Evolutionary conservation across 2,329 filamentous ascomycete genomes (phyloP).

Genomic region (Diplodia seriata): DNA sequence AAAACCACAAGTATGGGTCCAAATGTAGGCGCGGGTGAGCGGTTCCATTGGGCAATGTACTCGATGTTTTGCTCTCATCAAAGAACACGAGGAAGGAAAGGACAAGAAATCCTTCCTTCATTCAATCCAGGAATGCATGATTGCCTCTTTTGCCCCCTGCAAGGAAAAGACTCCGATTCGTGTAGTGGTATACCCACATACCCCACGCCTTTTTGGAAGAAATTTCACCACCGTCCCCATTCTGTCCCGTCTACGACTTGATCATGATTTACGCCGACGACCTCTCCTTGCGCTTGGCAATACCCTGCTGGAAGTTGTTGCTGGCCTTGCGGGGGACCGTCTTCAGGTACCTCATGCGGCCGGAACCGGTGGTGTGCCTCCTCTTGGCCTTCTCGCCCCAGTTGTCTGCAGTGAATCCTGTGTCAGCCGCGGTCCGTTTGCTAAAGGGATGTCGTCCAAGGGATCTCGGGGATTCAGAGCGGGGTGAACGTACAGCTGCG

Average conservation of each 20-base stretch:
- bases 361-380: conserved; percentile 98
- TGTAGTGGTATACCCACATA: conserved; percentile 26
- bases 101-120: conserved; percentile 18
- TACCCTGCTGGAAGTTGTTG: conserved; percentile 95
- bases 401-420: conserved; percentile 73
- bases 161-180: conserved; percentile 31
- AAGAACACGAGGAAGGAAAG: conserved; percentile 25
- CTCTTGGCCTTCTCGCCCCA: conserved; percentile 99
- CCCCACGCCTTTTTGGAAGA: conserved; percentile 30
- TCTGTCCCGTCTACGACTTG: conserved; percentile 24
- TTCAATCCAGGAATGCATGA: conserved; percentile 30
- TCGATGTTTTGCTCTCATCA: conserved; percentile 32
- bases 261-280: conserved; percentile 32
- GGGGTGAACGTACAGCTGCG: conserved; percentile 88
- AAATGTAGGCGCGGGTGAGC: conserved; percentile 21
- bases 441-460: conserved; percentile 16
- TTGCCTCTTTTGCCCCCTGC: conserved; percentile 27
- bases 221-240: conserved; percentile 27
- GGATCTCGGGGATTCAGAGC: conserved; percentile 8
- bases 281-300: conserved; percentile 70
- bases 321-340: conserved; percentile 89
- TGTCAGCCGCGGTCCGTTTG: conserved; percentile 38
- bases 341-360: conserved; percentile 95
- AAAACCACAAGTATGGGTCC: neutral
- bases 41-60: conserved; percentile 32